Evolutionary conservation across 176 grass and related monocot species (phyloP), one percentile per base, ranked within the genome.

Genomic region (Oryza officinalis): DNA sequence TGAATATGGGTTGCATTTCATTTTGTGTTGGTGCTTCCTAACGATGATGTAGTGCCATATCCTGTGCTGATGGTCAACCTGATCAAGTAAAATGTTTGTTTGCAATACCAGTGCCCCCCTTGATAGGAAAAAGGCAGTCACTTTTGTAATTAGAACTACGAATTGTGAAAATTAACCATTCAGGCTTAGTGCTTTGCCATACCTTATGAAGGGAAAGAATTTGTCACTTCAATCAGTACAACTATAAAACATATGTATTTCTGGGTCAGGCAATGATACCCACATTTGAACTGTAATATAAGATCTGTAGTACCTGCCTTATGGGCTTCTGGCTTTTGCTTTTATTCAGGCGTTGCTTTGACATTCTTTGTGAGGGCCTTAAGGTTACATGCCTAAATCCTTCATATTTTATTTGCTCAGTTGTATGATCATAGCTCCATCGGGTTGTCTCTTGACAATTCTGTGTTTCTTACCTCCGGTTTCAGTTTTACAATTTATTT

Each of bases 341-440:
- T 68, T 74, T 71, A 0, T 64, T 30, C 54, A 65, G 8, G 27
- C 26, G 13, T 67, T 65, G 14, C 23, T 81, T 27, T 65, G 72
- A 64, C 61, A 30, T 1, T 73, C 60, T 70, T 71, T 71, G 15
- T 52, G 30, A 38, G 31, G 15, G 38, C 23, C 26, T 25, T 61
- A 61, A 61, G 57, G 57, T 25, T 44, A 13, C 43, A 41, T 45
- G 43, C 11, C 4, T 73, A 17, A 71, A 79, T 25, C 14, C 12
- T 73, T 33, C 47, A 61, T 61, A 41, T 25, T 63, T 84, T 85
- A 75, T 81, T 75, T 17, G 22, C n/a, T 69, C 72, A 81, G 52
- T 50, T 81, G 23, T 71, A 81, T 76, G 40, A 81, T 81, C 47
- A 52, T 17, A 54, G 54, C 71, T 71, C 25, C 18, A 69, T 22